Evolutionary conservation across 768 basidiomycete genomes (phyloP).

Genomic region (Phanerodontia chrysosporium): DNA sequence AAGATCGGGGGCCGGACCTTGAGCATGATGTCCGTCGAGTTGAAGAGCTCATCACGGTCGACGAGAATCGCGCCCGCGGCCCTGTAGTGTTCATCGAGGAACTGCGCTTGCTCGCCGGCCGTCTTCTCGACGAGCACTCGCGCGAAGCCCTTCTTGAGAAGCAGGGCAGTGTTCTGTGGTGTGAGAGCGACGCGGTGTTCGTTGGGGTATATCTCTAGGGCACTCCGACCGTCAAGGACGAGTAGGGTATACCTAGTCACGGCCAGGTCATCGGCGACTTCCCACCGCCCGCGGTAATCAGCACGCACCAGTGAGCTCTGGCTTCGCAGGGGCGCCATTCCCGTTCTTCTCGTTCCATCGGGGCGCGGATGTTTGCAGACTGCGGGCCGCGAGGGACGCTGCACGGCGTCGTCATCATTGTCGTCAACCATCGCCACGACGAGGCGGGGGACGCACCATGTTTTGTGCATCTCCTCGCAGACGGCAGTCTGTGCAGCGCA

Average conservation of each 20-base stretch:
- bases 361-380: constrained; percentile 5
- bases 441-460: constrained; percentile 6
- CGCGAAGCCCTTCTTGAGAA: constrained; percentile 80
- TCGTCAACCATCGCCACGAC: neutral
- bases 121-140: constrained; percentile 69
- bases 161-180: constrained; percentile 67
- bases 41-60: constrained; percentile 67
- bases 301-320: constrained; percentile 8
- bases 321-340: constrained; percentile 5
- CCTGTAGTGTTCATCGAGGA: constrained; percentile 74
- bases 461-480: neutral
- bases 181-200: constrained; percentile 81
- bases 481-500: constrained; percentile 1
- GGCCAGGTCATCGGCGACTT: neutral
- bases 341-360: constrained; percentile 9
- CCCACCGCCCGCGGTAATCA: neutral
- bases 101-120: constrained; percentile 71
- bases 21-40: constrained; percentile 69
- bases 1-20: constrained; percentile 79
- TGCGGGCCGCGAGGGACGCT: constrained; percentile 6
- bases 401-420: neutral
- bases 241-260: constrained; percentile 54
- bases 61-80: constrained; percentile 77
- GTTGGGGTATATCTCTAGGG: constrained; percentile 69
- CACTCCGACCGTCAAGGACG: constrained; percentile 69